A percentile compares a stretch with the other conserved stretches of the same genome.
Conservation (phyloP, 75 land plant genomes). For the Larix kaempferi region DNA sequence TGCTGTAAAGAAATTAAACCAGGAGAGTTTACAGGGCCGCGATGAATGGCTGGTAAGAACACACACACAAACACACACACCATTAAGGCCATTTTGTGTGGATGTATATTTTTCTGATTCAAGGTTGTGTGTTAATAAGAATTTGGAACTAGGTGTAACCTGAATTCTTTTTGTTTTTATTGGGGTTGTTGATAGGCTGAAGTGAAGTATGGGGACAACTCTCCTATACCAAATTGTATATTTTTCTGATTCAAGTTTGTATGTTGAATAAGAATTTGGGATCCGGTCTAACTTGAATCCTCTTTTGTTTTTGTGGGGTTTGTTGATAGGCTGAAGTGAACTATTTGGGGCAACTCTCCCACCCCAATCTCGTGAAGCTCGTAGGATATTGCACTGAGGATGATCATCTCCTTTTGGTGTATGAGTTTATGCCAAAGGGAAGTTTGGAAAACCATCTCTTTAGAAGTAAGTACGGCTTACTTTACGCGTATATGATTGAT, state of each 20-base stretch:
- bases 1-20: conserved; percentile 62
- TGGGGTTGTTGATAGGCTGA: conserved; percentile 33
- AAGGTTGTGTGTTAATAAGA: background rate
- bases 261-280: background rate
- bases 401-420: conserved; percentile 60
- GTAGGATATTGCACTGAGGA: conserved; percentile 68
- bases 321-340: conserved; percentile 61
- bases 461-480: conserved; percentile 34
- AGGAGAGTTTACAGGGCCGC: conserved; percentile 64
- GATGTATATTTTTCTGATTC: background rate
- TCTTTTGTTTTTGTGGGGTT: background rate
- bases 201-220: conserved; percentile 70
- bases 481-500: background rate
- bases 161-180: background rate
- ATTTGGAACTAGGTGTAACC: background rate
- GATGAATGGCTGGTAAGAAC: conserved; percentile 59
- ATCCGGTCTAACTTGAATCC: background rate
- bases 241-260: background rate
- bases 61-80: background rate
- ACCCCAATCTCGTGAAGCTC: conserved; percentile 66
- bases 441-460: conserved; percentile 76
- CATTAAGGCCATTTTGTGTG: background rate
- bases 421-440: conserved; percentile 75
- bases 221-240: conserved; percentile 37
- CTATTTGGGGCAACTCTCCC: conserved; percentile 59